These are phyloP conservation scores for Backusella liffmaniae DNA, from an alignment of 192 early-diverging fungal species.

Conservation along the genomic window DNA sequence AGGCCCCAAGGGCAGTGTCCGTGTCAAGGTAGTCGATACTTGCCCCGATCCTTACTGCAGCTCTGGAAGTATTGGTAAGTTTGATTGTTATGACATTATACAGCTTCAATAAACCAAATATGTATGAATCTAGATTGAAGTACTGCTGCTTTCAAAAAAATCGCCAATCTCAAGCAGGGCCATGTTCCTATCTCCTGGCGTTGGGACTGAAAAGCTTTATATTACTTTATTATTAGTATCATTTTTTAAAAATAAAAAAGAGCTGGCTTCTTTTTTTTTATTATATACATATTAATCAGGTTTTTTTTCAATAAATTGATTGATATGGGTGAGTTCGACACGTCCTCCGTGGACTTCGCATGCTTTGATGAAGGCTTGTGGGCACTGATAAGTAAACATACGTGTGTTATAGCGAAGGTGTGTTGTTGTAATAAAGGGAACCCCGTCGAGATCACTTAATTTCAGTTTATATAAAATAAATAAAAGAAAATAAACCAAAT, in stretches of 20 bases:
- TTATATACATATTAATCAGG: too few species aligned
- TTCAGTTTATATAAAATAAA: too few species aligned
- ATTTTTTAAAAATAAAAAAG: background rate
- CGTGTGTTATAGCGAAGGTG: too few species aligned
- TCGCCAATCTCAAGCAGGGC: slow-evolving; percentile 25
- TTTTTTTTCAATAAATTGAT: too few species aligned
- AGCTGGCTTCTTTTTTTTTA: background rate
- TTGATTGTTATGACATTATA: background rate
- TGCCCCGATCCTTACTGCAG: slow-evolving; percentile 37
- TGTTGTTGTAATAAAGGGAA: too few species aligned
- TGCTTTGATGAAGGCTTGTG: too few species aligned
- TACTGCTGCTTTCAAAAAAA: slow-evolving; percentile 39
- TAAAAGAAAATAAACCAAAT: too few species aligned
- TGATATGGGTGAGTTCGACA: too few species aligned
- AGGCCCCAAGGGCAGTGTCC: slow-evolving; percentile 27
- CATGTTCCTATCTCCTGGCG: slow-evolving; percentile 40
- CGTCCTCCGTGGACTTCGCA: too few species aligned
- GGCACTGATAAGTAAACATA: too few species aligned
- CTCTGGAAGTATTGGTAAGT: slow-evolving; percentile 13
- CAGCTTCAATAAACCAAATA: background rate
- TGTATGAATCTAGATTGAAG: slow-evolving; percentile 37
- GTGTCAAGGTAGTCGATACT: slow-evolving; percentile 48
- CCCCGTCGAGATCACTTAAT: too few species aligned
- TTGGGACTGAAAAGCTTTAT: slow-evolving; percentile 16
- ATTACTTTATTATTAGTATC: background rate